Percentiles rank a stretch among this genome's conserved stretches.
Evolutionary conservation across 2,329 filamentous ascomycete species (phyloP).

Genomic region (Biscogniauxia mediterranea): DNA sequence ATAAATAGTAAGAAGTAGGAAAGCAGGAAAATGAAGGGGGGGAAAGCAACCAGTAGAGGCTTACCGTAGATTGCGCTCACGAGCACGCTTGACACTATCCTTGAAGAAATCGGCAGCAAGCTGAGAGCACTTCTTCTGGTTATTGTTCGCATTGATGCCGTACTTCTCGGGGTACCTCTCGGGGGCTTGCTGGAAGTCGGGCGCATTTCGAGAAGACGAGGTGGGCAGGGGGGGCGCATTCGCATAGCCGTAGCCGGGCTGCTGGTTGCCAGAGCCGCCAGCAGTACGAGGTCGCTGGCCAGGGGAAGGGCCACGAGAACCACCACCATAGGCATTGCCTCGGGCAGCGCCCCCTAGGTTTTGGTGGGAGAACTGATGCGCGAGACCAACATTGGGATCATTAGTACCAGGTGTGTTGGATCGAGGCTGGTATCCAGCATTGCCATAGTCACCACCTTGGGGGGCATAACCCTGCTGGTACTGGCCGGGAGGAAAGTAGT

Average conservation of each 20-base stretch:
- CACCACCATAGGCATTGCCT: conserved; percentile 64
- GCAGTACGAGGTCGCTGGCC: conserved; percentile 81
- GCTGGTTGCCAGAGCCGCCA: conserved; percentile 61
- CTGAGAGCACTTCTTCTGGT: conserved; percentile 68
- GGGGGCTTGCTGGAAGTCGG: conserved; percentile 75
- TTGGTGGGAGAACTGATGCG: conserved; percentile 96
- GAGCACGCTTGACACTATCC: conserved; percentile 93
- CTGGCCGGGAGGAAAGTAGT: conserved; percentile 63
- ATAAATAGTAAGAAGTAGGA: not conserved
- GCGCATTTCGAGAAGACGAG: conserved; percentile 50
- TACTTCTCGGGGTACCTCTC: conserved; percentile 86
- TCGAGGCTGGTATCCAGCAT: conserved; percentile 46
- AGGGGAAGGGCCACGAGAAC: conserved; percentile 64
- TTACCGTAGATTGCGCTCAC: conserved; percentile 92
- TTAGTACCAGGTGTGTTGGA: conserved; percentile 63
- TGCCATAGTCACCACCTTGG: conserved; percentile 28
- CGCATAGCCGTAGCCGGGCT: conserved; percentile 61
- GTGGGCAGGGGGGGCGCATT: conserved; percentile 67
- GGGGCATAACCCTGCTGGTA: conserved; percentile 45
- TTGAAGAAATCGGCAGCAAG: conserved; percentile 92
- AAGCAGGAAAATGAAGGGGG: not conserved
- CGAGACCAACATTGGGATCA: conserved; percentile 85
- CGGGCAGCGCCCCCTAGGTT: conserved; percentile 77
- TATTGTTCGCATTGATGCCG: conserved; percentile 62
- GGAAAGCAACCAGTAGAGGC: conserved; percentile 22